These are phyloP conservation scores for Candida sanyaensis DNA, from an alignment of 1,139 yeast species.

Conservation along the genomic window DNA sequence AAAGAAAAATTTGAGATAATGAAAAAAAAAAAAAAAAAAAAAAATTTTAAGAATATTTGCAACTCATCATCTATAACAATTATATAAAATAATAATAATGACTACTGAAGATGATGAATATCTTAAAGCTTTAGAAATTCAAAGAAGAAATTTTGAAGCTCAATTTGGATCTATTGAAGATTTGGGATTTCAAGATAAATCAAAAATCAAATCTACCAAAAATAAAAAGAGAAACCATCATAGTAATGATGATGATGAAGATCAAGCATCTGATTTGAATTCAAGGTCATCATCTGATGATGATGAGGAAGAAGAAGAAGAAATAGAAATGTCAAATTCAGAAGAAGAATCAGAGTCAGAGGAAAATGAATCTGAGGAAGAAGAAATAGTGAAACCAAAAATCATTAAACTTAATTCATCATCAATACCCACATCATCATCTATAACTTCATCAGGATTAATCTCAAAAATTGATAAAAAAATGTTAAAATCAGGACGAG, in stretches of 20 bases:
- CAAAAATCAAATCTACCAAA: constrained; percentile 23
- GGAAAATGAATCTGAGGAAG: constrained; percentile 14
- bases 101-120: constrained; percentile 43
- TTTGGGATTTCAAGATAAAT: constrained; percentile 60
- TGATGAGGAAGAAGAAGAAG: constrained; percentile 20
- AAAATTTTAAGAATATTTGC: neutral
- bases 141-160: constrained; percentile 63
- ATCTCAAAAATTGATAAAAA: constrained; percentile 33
- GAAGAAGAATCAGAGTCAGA: constrained; percentile 12
- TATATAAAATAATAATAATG: constrained; percentile 13
- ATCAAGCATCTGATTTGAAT: constrained; percentile 7
- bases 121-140: constrained; percentile 51
- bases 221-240: constrained; percentile 3
- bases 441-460: constrained; percentile 11
- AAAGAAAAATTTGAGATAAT: neutral
- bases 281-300: constrained; percentile 19
- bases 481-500: constrained; percentile 40
- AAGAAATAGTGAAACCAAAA: constrained; percentile 26
- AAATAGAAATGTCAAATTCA: constrained; percentile 8
- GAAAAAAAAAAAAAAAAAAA: neutral
- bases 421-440: constrained; percentile 25
- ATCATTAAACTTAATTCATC: constrained; percentile 35
- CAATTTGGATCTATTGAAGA: constrained; percentile 67
- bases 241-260: constrained; percentile 11
- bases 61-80: neutral